Conservation (phyloP, 208 protist genomes). For the Endotrypanum monterogeii region DNA sequence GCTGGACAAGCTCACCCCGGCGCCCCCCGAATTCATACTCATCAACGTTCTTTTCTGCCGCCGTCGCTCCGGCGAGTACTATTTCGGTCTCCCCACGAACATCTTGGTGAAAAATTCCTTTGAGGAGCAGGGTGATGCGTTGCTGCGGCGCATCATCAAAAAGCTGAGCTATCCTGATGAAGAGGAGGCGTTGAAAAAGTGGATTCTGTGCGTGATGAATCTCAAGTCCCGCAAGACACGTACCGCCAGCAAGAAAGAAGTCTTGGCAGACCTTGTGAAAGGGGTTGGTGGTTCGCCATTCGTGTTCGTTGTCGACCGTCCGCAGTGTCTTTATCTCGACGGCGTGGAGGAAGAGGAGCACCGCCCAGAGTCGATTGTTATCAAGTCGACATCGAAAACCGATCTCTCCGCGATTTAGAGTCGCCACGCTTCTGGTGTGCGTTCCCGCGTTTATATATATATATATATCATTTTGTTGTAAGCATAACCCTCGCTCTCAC, state of each 20-base stretch:
- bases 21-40: slow-evolving; percentile 25
- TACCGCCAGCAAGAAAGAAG: slow-evolving; percentile 48
- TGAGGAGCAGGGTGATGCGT: slow-evolving; percentile 43
- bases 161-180: slow-evolving; percentile 45
- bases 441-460: not conserved
- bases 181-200: slow-evolving; percentile 38
- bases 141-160: slow-evolving; percentile 56
- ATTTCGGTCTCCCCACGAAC: slow-evolving; percentile 75
- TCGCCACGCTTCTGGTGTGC: not conserved
- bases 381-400: slow-evolving; percentile 46
- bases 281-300: slow-evolving; percentile 46
- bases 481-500: too few relatives aligned
- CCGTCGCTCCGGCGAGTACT: slow-evolving; percentile 53
- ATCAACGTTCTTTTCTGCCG: slow-evolving; percentile 72
- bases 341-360: slow-evolving; percentile 26
- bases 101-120: slow-evolving; percentile 41
- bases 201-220: slow-evolving; percentile 52
- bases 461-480: too few relatives aligned
- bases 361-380: slow-evolving; percentile 51
- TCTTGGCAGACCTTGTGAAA: slow-evolving; percentile 47
- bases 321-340: slow-evolving; percentile 44
- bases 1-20: slow-evolving; percentile 28
- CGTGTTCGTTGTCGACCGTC: slow-evolving; percentile 63
- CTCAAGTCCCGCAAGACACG: slow-evolving; percentile 32
- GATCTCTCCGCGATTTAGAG: slow-evolving; percentile 45